Conservation (phyloP, 495 filamentous ascomycete species). For the Xylaria palmicola region DNA sequence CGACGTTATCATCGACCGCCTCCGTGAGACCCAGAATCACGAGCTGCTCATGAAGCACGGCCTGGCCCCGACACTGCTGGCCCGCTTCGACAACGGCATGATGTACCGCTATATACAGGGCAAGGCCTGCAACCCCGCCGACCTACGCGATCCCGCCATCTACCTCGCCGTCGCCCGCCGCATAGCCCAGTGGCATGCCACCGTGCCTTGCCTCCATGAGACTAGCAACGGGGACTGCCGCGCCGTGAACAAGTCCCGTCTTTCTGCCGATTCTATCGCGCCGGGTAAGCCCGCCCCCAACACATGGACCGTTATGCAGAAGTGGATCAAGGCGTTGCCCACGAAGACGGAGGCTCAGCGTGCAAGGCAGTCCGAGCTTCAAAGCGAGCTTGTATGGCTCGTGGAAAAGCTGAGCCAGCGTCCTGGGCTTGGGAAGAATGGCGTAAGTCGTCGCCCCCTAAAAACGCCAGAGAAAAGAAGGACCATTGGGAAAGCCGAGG, state of each 20-base stretch:
- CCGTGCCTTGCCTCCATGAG: constrained; percentile 59
- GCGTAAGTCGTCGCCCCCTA: constrained; percentile 52
- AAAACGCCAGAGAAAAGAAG: neutral
- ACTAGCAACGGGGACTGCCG: constrained; percentile 27
- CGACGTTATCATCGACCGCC: constrained; percentile 92
- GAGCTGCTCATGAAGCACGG: constrained; percentile 71
- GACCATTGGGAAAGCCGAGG: neutral
- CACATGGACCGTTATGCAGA: constrained; percentile 91
- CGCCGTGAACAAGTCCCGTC: constrained; percentile 28
- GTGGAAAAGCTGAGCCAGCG: constrained; percentile 69
- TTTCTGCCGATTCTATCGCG: constrained; percentile 54
- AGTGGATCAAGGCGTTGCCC: constrained; percentile 89
- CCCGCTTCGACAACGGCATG: constrained; percentile 93
- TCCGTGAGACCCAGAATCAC: constrained; percentile 70
- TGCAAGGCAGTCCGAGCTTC: constrained; percentile 62
- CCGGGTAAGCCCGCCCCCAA: constrained; percentile 69
- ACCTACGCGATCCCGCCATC: constrained; percentile 67
- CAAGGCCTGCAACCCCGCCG: constrained; percentile 71
- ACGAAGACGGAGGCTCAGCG: constrained; percentile 64
- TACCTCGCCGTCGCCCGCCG: constrained; percentile 81
- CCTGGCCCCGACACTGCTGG: constrained; percentile 83
- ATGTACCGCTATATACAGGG: constrained; percentile 90
- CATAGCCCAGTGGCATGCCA: constrained; percentile 91
- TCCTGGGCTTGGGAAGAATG: constrained; percentile 67
- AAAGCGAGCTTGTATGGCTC: constrained; percentile 69